Conservation (phyloP, 176 grass and related monocot species). For the Rhynchospora pubera region DNA sequence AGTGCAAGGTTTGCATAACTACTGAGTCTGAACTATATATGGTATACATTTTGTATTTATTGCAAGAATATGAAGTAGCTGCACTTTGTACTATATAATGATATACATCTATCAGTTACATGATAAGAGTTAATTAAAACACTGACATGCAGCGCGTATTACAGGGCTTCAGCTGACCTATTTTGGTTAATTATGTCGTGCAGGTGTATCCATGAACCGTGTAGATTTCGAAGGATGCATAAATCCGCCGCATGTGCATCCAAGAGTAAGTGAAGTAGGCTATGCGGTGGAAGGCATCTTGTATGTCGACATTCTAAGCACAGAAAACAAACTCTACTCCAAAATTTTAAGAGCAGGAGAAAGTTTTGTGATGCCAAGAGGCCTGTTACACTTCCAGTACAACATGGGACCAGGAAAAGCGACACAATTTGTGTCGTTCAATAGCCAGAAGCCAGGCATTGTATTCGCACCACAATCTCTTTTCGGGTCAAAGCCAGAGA, state of each 20-base stretch:
- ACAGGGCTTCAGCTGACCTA: too few relatives aligned
- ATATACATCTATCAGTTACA: too few relatives aligned
- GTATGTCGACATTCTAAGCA: constrained; percentile 40
- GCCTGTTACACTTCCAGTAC: constrained; percentile 66
- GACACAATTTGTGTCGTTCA: constrained; percentile 38
- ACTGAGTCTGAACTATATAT: too few relatives aligned
- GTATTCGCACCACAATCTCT: constrained; percentile 29
- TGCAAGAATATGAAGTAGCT: too few relatives aligned
- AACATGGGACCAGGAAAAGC: constrained; percentile 39
- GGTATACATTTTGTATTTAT: too few relatives aligned
- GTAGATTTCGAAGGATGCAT: constrained; percentile 56
- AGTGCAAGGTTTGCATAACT: too few relatives aligned
- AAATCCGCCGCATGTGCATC: constrained; percentile 61
- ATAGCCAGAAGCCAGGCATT: constrained; percentile 50
- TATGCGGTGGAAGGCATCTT: constrained; percentile 30
- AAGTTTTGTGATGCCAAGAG: constrained; percentile 48
- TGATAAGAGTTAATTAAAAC: too few relatives aligned
- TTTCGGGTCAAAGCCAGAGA: constrained; percentile 46
- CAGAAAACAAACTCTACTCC: constrained; percentile 34
- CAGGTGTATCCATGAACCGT: constrained; percentile 60
- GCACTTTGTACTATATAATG: too few relatives aligned
- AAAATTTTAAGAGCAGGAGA: constrained; percentile 35
- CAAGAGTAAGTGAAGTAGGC: constrained; percentile 40
- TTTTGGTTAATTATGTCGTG: too few relatives aligned
- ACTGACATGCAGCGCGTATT: too few relatives aligned